phyloP scores from a whole-genome alignment of 345 rosid species.

The Populus ilicifolia region DNA sequence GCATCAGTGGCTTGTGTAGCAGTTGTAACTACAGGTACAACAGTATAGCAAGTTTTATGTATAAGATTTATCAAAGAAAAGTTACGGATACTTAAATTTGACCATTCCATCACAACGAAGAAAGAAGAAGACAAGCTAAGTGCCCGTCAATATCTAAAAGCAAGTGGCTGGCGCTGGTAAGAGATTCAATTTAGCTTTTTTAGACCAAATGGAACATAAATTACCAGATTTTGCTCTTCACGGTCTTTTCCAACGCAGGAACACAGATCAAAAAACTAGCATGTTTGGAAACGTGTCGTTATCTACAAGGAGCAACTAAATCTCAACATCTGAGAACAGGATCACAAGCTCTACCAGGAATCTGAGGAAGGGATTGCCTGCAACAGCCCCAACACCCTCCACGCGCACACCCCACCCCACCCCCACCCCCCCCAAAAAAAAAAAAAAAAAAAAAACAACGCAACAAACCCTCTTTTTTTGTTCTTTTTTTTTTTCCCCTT shows the following conservation, averaged over 20 bases:
- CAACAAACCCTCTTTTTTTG: not conserved
- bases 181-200: not conserved
- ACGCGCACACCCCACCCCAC: not conserved
- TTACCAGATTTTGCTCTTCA: not conserved
- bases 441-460: too few species aligned
- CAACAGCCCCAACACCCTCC: not conserved
- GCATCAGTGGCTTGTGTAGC: slow-evolving; percentile 40
- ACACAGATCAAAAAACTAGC: not conserved
- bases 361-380: not conserved
- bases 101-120: not conserved
- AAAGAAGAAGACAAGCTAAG: not conserved
- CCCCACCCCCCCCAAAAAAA: too few species aligned
- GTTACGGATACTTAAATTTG: not conserved
- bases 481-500: not conserved
- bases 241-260: not conserved
- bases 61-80: not conserved
- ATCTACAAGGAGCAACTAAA: not conserved
- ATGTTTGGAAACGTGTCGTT: not conserved
- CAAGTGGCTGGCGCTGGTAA: not conserved
- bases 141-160: not conserved
- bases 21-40: slow-evolving; percentile 35
- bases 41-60: not conserved
- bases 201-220: not conserved
- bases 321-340: not conserved
- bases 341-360: not conserved